Conservation (phyloP, 352 stramenopile species). For the Phytophthora vignae region DNA sequence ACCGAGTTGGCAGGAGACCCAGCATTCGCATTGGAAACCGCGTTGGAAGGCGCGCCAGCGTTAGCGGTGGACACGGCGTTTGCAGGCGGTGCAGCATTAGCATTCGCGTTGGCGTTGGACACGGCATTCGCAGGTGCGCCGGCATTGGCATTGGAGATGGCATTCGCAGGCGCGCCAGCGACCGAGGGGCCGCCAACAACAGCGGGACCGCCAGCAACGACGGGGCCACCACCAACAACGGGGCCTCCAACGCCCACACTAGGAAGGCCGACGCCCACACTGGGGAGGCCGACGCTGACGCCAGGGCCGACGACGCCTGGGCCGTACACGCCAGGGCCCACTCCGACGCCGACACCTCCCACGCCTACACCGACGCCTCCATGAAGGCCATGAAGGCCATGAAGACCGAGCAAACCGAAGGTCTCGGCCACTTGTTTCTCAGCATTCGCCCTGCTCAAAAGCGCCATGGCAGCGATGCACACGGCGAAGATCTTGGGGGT, state of each 20-base stretch:
- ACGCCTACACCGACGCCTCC: too few species aligned
- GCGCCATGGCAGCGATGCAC: background rate
- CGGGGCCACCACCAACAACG: background rate
- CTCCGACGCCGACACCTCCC: background rate
- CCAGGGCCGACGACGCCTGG: background rate
- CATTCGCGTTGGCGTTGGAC: background rate
- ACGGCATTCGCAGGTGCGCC: too few species aligned
- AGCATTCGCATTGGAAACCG: too few species aligned
- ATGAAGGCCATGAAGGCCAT: too few species aligned
- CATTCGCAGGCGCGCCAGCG: too few species aligned
- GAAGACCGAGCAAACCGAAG: slow-evolving; percentile 11
- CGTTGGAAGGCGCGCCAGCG: too few species aligned
- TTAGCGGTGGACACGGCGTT: too few species aligned
- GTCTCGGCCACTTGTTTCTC: slow-evolving; percentile 9
- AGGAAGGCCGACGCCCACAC: background rate
- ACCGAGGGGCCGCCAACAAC: too few species aligned
- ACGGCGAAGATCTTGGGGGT: slow-evolving; percentile 15
- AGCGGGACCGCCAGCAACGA: too few species aligned
- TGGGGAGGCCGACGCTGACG: slow-evolving; percentile 1
- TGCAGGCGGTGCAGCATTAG: background rate
- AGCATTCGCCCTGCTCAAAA: slow-evolving; percentile 2
- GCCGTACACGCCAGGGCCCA: background rate
- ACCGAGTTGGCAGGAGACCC: too few species aligned
- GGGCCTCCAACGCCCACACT: background rate
- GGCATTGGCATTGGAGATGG: too few species aligned